Conservation (phyloP, 2,329 filamentous ascomycete genomes). For the Neocatenulostroma microsporum region DNA sequence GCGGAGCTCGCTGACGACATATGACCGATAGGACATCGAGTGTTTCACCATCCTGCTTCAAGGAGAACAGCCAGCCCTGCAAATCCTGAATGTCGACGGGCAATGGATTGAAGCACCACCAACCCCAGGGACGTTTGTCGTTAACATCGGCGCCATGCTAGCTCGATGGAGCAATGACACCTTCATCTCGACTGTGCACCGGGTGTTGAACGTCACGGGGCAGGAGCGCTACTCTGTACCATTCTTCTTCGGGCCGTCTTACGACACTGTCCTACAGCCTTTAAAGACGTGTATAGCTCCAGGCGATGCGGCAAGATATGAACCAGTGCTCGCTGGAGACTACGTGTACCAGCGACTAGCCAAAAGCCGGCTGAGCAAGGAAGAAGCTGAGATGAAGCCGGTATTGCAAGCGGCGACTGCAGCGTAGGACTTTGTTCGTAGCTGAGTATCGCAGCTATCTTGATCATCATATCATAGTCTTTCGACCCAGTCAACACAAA, state of each 20-base stretch:
- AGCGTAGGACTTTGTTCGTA: too few relatives aligned
- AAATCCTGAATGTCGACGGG: conserved; percentile 28
- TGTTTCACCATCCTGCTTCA: conserved; percentile 20
- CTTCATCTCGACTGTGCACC: conserved; percentile 39
- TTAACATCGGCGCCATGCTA: conserved; percentile 47
- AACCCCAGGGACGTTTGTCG: conserved; percentile 39
- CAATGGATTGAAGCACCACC: conserved; percentile 40
- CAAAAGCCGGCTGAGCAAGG: conserved; percentile 14
- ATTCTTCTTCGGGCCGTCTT: conserved; percentile 41
- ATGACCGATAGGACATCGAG: conserved; percentile 17
- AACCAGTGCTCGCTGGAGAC: conserved; percentile 19
- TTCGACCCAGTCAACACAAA: too few relatives aligned
- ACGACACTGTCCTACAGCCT: conserved; percentile 24
- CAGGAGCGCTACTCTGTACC: conserved; percentile 39
- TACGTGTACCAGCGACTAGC: conserved; percentile 18
- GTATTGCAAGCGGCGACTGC: conserved; percentile 4
- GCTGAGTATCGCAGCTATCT: too few relatives aligned
- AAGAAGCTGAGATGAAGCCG: conserved; percentile 13
- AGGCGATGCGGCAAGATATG: conserved; percentile 12
- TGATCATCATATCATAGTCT: too few relatives aligned
- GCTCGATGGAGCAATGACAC: conserved; percentile 40
- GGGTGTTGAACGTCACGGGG: conserved; percentile 38
- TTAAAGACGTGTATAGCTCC: conserved; percentile 15
- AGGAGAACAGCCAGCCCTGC: conserved; percentile 15
- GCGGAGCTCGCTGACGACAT: not conserved